Conservation (phyloP, 805 yeast genomes). For the Saturnispora sekii region DNA sequence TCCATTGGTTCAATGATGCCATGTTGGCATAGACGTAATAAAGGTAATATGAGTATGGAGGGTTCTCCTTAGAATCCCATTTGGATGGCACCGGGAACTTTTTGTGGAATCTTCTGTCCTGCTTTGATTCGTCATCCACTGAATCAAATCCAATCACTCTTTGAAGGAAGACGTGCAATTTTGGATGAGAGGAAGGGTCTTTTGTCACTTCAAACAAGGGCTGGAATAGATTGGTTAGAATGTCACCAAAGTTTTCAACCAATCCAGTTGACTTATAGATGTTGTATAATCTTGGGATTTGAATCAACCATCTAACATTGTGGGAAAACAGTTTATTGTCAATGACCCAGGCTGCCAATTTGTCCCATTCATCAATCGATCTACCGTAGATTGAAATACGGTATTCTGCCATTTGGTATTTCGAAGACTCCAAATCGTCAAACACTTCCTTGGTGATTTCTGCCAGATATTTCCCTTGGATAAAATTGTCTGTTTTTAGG, state of each 20-base stretch:
- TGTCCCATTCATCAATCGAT: constrained; percentile 86
- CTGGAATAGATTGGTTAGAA: constrained; percentile 66
- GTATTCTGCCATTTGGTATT: constrained; percentile 96
- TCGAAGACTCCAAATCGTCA: constrained; percentile 87
- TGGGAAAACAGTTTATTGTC: constrained; percentile 87
- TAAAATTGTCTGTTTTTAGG: constrained; percentile 88
- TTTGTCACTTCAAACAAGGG: constrained; percentile 87
- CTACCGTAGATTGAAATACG: constrained; percentile 94
- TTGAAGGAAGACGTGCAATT: constrained; percentile 76
- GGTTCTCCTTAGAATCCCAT: constrained; percentile 75
- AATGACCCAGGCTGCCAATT: constrained; percentile 87
- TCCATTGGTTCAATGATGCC: constrained; percentile 77
- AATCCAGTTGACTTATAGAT: constrained; percentile 70
- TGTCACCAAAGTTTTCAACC: constrained; percentile 63
- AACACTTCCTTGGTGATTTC: constrained; percentile 91
- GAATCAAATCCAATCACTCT: constrained; percentile 97
- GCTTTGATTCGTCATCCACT: constrained; percentile 95
- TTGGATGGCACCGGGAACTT: constrained; percentile 78
- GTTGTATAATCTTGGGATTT: constrained; percentile 89
- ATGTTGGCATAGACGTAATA: constrained; percentile 84
- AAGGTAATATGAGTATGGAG: constrained; percentile 95
- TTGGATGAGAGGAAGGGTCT: constrained; percentile 84
- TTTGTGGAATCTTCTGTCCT: constrained; percentile 70
- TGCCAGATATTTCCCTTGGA: constrained; percentile 81
- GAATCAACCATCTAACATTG: constrained; percentile 95